Evolutionary conservation across 495 filamentous ascomycete genomes (phyloP).

Genomic region (Astrothelium subdiscretum): DNA sequence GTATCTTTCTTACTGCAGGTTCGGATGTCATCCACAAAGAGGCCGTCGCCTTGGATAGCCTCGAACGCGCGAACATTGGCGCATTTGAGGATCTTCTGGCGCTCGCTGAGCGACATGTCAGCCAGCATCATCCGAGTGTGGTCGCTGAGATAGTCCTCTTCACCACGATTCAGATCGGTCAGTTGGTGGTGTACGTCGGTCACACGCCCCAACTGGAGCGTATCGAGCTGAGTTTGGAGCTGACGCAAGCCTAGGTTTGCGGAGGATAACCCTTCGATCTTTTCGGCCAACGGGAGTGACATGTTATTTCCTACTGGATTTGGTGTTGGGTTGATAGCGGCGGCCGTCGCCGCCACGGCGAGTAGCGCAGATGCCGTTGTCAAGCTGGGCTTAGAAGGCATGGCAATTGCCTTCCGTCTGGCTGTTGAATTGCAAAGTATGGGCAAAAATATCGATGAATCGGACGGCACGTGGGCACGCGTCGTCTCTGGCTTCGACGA

Average conservation of each 20-base stretch:
- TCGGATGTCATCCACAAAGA: slow-evolving; percentile 5
- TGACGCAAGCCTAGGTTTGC: slow-evolving; percentile 3
- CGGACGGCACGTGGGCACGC: slow-evolving; percentile 8
- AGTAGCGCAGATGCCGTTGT: slow-evolving; percentile 4
- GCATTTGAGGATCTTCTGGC: slow-evolving; percentile 10
- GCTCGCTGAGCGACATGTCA: slow-evolving; percentile 9
- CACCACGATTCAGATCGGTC: slow-evolving; percentile 11
- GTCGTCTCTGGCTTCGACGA: neutral
- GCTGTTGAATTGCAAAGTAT: slow-evolving; percentile 6
- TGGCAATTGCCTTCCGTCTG: slow-evolving; percentile 8
- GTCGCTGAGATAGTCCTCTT: slow-evolving; percentile 8
- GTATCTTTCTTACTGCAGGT: slow-evolving; percentile 7
- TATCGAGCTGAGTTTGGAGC: neutral
- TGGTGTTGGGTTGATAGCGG: slow-evolving; percentile 8
- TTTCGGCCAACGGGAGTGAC: neutral
- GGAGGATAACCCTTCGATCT: slow-evolving; percentile 6
- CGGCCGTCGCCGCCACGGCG: slow-evolving; percentile 8
- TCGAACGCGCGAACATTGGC: slow-evolving; percentile 4
- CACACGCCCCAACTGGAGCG: neutral
- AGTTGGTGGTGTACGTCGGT: slow-evolving; percentile 3
- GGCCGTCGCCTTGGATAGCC: slow-evolving; percentile 1
- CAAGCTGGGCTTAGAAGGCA: slow-evolving; percentile 5
- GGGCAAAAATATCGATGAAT: slow-evolving; percentile 8
- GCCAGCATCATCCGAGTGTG: slow-evolving; percentile 5
- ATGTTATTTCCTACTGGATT: slow-evolving; percentile 7